Evolutionary conservation across 352 stramenopile species (phyloP).

Genomic region (Phytophthora litchii): DNA sequence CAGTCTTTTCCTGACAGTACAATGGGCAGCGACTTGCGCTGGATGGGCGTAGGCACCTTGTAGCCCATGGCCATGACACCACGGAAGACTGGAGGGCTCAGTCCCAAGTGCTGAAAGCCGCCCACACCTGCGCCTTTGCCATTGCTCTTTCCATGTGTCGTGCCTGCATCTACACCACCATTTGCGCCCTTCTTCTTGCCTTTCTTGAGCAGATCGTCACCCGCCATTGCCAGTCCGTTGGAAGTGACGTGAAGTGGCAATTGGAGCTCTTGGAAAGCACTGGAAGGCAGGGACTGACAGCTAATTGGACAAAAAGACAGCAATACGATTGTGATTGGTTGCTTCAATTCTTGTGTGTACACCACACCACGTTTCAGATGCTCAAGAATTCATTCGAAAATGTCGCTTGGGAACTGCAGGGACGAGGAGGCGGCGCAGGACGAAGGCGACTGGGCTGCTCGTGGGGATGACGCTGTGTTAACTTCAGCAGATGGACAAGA

Average conservation of each 20-base stretch:
- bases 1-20: constrained; percentile 96
- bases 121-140: constrained; percentile 76
- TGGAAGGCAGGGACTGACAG: constrained; percentile 22
- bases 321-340: constrained; percentile 1
- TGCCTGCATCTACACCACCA: constrained; percentile 25
- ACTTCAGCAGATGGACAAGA: constrained; percentile 22
- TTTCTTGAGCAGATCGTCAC: constrained; percentile 74
- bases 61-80: constrained; percentile 95
- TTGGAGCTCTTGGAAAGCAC: constrained; percentile 32
- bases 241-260: constrained; percentile 17
- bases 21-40: constrained; percentile 97
- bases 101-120: constrained; percentile 86
- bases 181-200: constrained; percentile 44
- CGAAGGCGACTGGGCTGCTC: constrained; percentile 54
- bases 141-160: constrained; percentile 80
- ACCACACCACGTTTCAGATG: constrained; percentile 12
- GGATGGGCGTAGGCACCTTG: constrained; percentile 98
- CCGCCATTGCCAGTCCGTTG: constrained; percentile 46
- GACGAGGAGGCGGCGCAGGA: constrained; percentile 39
- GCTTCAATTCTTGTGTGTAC: neutral
- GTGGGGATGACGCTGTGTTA: constrained; percentile 33
- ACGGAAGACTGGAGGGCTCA: constrained; percentile 79
- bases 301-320: constrained; percentile 48
- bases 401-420: constrained; percentile 45
- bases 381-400: no score